Percentiles rank a stretch among this genome's conserved stretches.
phyloP scores from a whole-genome alignment of 805 yeast species.

The Metschnikowia borealis region DNA sequence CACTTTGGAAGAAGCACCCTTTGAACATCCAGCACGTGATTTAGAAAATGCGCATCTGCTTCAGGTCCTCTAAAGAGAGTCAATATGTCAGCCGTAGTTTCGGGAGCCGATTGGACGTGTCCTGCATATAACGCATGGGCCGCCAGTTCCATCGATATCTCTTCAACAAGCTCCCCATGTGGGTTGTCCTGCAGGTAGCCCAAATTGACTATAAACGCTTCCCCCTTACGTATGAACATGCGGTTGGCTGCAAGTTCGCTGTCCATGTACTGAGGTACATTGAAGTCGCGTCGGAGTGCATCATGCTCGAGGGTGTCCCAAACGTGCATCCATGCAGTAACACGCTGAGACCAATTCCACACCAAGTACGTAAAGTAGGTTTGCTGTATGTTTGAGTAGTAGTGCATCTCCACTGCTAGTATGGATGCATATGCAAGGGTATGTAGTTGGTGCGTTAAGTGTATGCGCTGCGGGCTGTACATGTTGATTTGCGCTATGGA shows the following conservation, averaged over 20 bases:
- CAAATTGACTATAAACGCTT: conserved; percentile 2
- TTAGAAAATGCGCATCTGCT: conserved; percentile 5
- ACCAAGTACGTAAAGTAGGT: conserved; percentile 12
- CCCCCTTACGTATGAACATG: conserved; percentile 7
- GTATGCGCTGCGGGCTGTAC: conserved; percentile 12
- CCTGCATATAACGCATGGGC: conserved; percentile 1
- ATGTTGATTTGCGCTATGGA: conserved; percentile 3
- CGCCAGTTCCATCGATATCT: conserved; percentile 6
- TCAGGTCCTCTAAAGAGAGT: background rate
- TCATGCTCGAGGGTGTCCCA: conserved; percentile 16
- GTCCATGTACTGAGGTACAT: conserved; percentile 10
- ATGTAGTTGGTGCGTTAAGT: background rate
- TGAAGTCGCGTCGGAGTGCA: conserved; percentile 15
- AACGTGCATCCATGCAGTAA: conserved; percentile 9
- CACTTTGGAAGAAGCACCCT: conserved; percentile 8
- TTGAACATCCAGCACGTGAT: conserved; percentile 7
- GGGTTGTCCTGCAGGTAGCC: conserved; percentile 10
- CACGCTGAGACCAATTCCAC: conserved; percentile 4
- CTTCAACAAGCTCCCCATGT: conserved; percentile 13
- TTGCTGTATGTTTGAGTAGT: conserved; percentile 6
- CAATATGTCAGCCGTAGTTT: background rate
- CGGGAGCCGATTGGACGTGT: background rate
- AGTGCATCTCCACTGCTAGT: conserved; percentile 8
- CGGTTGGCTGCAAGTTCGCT: conserved; percentile 11
- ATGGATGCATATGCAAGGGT: background rate